Conservation (phyloP, 2,329 filamentous ascomycete genomes). For the Aspergillus unguis region DNA sequence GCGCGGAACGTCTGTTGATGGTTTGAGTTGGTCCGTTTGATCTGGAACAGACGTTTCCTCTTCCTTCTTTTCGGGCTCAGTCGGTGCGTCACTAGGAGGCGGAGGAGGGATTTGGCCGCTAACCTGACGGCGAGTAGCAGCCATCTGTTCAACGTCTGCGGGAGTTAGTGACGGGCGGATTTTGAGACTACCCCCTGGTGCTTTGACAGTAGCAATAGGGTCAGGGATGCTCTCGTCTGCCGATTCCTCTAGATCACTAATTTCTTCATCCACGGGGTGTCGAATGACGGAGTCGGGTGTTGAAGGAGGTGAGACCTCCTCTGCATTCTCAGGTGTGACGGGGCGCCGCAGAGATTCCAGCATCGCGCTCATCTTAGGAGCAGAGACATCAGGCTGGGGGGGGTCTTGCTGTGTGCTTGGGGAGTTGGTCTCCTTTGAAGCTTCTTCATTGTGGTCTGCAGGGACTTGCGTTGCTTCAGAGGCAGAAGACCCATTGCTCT, state of each 20-base stretch:
- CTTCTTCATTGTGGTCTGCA: slow-evolving; percentile 26
- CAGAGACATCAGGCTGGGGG: slow-evolving; percentile 49
- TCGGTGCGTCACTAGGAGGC: slow-evolving; percentile 29
- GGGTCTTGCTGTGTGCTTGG: slow-evolving; percentile 18
- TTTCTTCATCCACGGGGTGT: slow-evolving; percentile 59
- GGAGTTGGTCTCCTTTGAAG: slow-evolving; percentile 31
- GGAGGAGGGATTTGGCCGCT: slow-evolving; percentile 64
- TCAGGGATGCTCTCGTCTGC: slow-evolving; percentile 68
- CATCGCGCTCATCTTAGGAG: slow-evolving; percentile 35
- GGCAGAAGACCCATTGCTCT: slow-evolving; percentile 28
- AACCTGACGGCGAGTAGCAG: slow-evolving; percentile 77
- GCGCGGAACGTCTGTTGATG: slow-evolving; percentile 44
- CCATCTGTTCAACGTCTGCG: slow-evolving; percentile 78
- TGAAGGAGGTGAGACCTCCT: slow-evolving; percentile 58
- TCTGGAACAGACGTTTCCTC: slow-evolving; percentile 15
- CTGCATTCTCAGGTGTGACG: slow-evolving; percentile 54
- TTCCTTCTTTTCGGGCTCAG: slow-evolving; percentile 15
- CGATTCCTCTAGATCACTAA: slow-evolving; percentile 29
- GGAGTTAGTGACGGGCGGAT: slow-evolving; percentile 84
- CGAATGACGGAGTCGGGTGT: slow-evolving; percentile 91
- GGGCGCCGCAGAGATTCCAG: slow-evolving; percentile 41
- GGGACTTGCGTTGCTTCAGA: slow-evolving; percentile 34
- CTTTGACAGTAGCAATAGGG: slow-evolving; percentile 81
- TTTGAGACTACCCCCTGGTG: slow-evolving; percentile 80
- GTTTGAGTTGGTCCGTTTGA: slow-evolving; percentile 26